phyloP scores from a whole-genome alignment of 768 basidiomycete species.

The Brasilioporus rufonigricans region DNA sequence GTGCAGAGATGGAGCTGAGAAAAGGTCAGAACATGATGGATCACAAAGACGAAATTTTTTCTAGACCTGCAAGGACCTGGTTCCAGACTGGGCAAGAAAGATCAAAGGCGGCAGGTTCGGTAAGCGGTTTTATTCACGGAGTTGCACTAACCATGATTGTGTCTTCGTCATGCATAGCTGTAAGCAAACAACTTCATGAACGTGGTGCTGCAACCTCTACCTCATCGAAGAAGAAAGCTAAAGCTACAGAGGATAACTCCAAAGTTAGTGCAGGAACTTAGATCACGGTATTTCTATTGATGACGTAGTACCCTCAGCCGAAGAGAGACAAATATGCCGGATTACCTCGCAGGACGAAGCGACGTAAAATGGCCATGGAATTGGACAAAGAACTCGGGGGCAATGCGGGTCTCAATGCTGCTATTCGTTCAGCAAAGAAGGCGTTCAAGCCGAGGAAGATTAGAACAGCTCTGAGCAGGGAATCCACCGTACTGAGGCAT shows the following conservation, averaged over 20 bases:
- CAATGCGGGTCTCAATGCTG: conserved; percentile 55
- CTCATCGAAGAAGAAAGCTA: conserved; percentile 41
- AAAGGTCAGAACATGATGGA: conserved; percentile 97
- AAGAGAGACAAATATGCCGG: conserved; percentile 80
- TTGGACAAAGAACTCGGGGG: conserved; percentile 67
- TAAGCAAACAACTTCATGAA: conserved; percentile 77
- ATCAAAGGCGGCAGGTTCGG: conserved; percentile 68
- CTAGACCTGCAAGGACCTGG: conserved; percentile 96
- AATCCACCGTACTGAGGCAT: conserved; percentile 33
- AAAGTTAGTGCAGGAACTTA: conserved; percentile 37
- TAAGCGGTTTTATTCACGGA: not conserved
- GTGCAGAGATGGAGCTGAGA: conserved; percentile 92
- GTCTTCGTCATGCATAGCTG: conserved; percentile 41
- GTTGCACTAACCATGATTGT: conserved; percentile 1
- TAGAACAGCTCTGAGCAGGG: conserved; percentile 47
- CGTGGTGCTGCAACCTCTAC: conserved; percentile 40
- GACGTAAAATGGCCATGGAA: conserved; percentile 83
- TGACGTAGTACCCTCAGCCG: conserved; percentile 40
- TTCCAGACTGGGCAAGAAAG: conserved; percentile 91
- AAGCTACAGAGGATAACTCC: conserved; percentile 32
- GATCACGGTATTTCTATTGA: conserved; percentile 4
- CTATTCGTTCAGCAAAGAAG: conserved; percentile 89
- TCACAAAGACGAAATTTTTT: conserved; percentile 88
- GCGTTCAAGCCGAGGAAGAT: conserved; percentile 72
- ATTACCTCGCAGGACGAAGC: conserved; percentile 82